These are phyloP conservation scores for Jatropha curcas DNA, from an alignment of 345 rosid species.

Conservation along the genomic window DNA sequence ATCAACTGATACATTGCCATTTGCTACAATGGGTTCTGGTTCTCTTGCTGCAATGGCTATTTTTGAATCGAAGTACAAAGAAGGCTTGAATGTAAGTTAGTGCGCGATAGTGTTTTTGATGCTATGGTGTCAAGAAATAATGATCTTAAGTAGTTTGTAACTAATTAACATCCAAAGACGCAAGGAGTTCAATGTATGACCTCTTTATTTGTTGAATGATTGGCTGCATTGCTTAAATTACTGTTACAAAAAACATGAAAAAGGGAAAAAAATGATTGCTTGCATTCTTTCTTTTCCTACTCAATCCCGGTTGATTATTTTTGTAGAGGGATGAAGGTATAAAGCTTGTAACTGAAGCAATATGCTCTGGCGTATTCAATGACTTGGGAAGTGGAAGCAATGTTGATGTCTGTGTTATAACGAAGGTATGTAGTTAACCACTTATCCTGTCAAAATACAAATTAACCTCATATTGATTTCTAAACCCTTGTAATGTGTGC, in stretches of 20 bases:
- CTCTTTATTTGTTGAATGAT: neutral
- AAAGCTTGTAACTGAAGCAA: constrained; percentile 63
- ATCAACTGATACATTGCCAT: constrained; percentile 82
- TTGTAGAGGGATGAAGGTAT: constrained; percentile 77
- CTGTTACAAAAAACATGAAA: neutral
- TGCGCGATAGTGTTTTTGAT: neutral
- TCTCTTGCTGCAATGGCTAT: constrained; percentile 86
- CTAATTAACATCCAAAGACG: neutral
- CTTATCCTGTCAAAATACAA: neutral
- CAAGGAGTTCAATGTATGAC: neutral
- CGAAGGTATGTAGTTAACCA: constrained; percentile 51
- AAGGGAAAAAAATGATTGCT: neutral
- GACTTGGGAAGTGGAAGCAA: constrained; percentile 87
- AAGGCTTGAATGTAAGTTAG: constrained; percentile 71
- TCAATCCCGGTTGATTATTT: neutral
- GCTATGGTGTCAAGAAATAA: constrained; percentile 7
- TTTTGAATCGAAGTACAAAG: constrained; percentile 77
- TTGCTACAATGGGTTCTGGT: constrained; percentile 92
- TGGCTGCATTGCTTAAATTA: neutral
- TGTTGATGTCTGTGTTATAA: constrained; percentile 84
- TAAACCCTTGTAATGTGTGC: constrained; percentile 14
- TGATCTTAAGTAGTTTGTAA: neutral
- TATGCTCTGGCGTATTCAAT: constrained; percentile 56
- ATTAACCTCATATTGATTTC: constrained; percentile 13
- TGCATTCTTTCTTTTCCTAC: neutral